Evolutionary conservation across 306 rosid species (phyloP), one percentile per base, ranked within the genome.

Genomic region (Hylodesmum podocarpum): DNA sequence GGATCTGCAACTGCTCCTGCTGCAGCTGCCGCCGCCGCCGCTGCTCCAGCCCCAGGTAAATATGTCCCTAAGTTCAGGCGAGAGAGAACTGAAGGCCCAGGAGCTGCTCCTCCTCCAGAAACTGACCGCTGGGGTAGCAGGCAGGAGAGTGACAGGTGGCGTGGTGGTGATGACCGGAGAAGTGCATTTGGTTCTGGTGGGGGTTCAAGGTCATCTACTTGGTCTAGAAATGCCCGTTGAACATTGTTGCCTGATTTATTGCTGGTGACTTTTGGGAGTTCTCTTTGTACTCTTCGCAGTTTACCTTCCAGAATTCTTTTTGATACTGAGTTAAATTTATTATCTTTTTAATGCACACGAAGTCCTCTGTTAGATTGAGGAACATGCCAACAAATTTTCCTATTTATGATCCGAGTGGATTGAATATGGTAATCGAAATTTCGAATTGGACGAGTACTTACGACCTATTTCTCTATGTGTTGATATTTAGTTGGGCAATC

Each of bases 201-300:
- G 15, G 83, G 88, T 34, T 47, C 93, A 12, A 86, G 89, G 77
- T 68, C 81, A 29, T 50, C 96, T 3, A 55, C 93, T 2, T 92
- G 98, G 99, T 84, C 99, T 53, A 88, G 88, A 86, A 76, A 84
- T 0, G 85, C 87, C 37, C 91, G 84, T 64, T 88, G 86, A 87
- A 76, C 80, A 6, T 16, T 51, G 63, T 49, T 16, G 11, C 3
- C 19, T 39, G 24, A 24, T 76, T 80, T 55, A 36, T 41, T 78
- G 62, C 62, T 47, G 67, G 79, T 66, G 66, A 65, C 68, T 55
- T 75, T 64, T 71, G 78, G 40, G 64, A 72, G 55, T 58, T 81
- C 51, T 62, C 63, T 47, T 14, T 33, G 64, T 50, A 41, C 71
- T 76, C 72, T 39, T 29, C 29, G 28, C 72, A 3, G 19, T 63